Evolutionary conservation across 495 filamentous ascomycete genomes (phyloP), one percentile per base, ranked within the genome.

Genomic region (Ramalina peruviana): DNA sequence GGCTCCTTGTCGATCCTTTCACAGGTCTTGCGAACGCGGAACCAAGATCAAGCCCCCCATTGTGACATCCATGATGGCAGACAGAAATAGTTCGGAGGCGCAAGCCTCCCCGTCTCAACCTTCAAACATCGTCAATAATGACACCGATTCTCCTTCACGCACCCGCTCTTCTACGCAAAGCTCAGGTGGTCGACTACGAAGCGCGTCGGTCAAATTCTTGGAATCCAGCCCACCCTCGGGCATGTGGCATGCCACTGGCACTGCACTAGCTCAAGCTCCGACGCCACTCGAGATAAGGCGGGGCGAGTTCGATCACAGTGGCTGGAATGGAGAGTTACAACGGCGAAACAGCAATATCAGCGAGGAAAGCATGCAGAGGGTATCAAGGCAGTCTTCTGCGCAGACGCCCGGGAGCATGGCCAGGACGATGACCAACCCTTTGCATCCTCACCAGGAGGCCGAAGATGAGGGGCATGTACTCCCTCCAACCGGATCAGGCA

Each of bases 181-280:
- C 41, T 54, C 52, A 20, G 47, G 47, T 21, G 62, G 49, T 41
- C 62, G 60, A 6, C 46, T 69, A 19, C 67, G 67, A 37, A 66
- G 62, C 30, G 69, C 68, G 2, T 72, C 72, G 11, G 57, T 67
- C 15, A 67, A 63, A 19, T 69, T 78, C 40, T 54, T 67, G 23
- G 65, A 72, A 41, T 72, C 72, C 0, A 64, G 61, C 36, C 67
- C 69, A 10, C 76, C 72, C 7, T 61, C 65, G 19, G 73, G 74
- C 23, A 71, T 78, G 62, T 73, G 69, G 62, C 67, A 74, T 37
- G 74, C 74, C 9, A 75, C 72, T 1, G 70, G 68, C 15, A 58
- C 50, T 12, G 60, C 51, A 7, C 62, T 62, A 17, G 54, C 65
- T 2, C 65, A 66, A 54, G 67, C 70, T 39, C 70, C 70, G 9